Base-by-base conservation (phyloP, 306 rosid genomes). In the Urtica urens region DNA sequence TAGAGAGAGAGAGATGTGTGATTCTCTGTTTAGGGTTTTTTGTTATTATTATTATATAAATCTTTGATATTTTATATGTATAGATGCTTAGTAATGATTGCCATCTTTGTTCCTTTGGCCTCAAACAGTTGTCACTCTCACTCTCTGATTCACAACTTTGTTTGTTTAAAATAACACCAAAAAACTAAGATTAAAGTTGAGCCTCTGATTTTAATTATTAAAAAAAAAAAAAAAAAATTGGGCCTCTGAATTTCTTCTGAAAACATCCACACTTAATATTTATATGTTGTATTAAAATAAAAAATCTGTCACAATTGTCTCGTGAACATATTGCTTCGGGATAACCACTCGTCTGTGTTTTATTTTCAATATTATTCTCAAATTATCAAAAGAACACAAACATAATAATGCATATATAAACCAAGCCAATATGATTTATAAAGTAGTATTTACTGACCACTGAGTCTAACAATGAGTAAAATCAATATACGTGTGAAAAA, bases 31-130 rank as follows among this genome's bases (percentile, higher is more conserved):
- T 68, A 51, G 31, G 10, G 16, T 35, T 35, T 13, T 6, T 17
- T 28, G 18, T 26, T 13, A 12, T 51, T 14, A 16, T 17, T 34
- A 10, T 34, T 34, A 10, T 34, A 10, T 34, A 10, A 9, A 4
- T 15, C 53, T 46, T 59, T 51, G 61, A n/a, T n/a, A n/a, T n/a
- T n/a, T n/a, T n/a, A n/a, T n/a, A n/a, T n/a, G n/a, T n/a, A n/a
- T n/a, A n/a, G n/a, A n/a, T 13, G n/a, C 35, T 56, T 69, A 27
- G 81, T 72, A 74, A 79, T 79, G 60, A 77, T 83, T 83, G 82
- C 55, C 59, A 69, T 71, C 55, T 71, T 71, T 83, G 82, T 76
- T 79, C 82, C 76, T 73, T 77, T 64, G 71, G 75, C 77, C 76
- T 79, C 80, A 77, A 38, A 58, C 78, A 64, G 40, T 75, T 82